These are phyloP conservation scores for Ceratobasidium sp. DNA, from an alignment of 1,284 basidiomycete genomes.

Conservation along the genomic window DNA sequence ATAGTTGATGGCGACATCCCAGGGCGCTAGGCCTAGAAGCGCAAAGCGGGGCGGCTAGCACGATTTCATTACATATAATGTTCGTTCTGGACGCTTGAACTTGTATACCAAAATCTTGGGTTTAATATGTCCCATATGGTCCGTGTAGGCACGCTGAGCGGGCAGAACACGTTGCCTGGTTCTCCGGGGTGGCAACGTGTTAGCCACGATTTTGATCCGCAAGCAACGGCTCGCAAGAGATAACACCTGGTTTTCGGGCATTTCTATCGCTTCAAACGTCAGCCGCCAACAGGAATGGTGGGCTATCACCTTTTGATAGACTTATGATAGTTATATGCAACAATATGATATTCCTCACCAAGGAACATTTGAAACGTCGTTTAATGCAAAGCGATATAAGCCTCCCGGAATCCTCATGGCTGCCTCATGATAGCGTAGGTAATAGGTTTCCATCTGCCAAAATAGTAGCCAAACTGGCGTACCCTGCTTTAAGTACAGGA, in stretches of 20 bases:
- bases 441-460: neutral
- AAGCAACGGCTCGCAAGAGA: neutral
- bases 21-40: too few relatives aligned
- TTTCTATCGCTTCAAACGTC: neutral
- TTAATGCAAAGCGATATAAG: neutral
- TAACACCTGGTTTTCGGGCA: neutral
- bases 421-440: neutral
- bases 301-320: neutral
- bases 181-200: neutral
- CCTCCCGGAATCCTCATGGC: neutral
- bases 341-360: neutral
- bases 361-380: neutral
- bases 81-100: too few relatives aligned
- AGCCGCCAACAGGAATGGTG: neutral
- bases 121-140: too few relatives aligned
- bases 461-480: neutral
- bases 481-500: neutral
- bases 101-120: too few relatives aligned
- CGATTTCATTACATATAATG: too few relatives aligned
- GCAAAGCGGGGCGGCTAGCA: too few relatives aligned
- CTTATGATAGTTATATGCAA: neutral
- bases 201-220: neutral
- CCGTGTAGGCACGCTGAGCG: too few relatives aligned
- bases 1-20: too few relatives aligned
- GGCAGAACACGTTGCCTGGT: neutral